Evolutionary conservation across 2,329 filamentous ascomycete genomes (phyloP), one percentile per base, ranked within the genome.

Genomic region (Aspergillus niger): DNA sequence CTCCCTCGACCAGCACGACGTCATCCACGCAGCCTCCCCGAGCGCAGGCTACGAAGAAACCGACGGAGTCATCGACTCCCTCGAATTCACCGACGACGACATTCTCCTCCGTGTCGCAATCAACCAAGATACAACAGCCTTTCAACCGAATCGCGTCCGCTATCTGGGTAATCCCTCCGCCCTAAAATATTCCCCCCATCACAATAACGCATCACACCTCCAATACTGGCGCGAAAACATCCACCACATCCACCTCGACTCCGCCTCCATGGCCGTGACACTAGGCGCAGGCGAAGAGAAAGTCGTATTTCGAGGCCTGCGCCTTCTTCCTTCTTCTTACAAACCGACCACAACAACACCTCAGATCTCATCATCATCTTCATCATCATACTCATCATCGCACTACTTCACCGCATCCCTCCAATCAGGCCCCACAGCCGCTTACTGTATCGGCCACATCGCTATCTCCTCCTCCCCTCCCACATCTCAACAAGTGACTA

Each of bases 81-180:
- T 69, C 3, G 67, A 66, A 48, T 69, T 69, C 44, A 53, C 57
- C 13, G 65, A 66, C 24, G 24, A 64, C 39, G 66, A 63, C 41
- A 57, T 48, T 8, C 61, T 69, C 36, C 66, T 69, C 32, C 66
- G 67, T 15, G 61, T 69, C 6, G 51, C 36, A 10, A 63, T 67
- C 36, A 43, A 48, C 30, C 62, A 63, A 17, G 65, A 68, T 20
- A 60, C 62, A 22, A 67, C 63, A 48, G n/a, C 60, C 20, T 60
- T 63, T 43, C 57, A 60, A 17, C 58, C 61, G 8, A 62, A 55
- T 13, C 62, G 67, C 20, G 66, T 69, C n/a, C 63, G 63, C 13
- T 69, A 69, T 53, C 39, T 69, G 22, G 67, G 66, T 5, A 53
- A 62, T 30, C 66, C 65, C 10, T 26, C 28, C 8, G 15, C 39